A percentile compares a stretch with the other conserved stretches of the same genome.
These are phyloP conservation scores for Rhodofomes roseus DNA, from an alignment of 1,284 basidiomycete species.

Conservation along the genomic window DNA sequence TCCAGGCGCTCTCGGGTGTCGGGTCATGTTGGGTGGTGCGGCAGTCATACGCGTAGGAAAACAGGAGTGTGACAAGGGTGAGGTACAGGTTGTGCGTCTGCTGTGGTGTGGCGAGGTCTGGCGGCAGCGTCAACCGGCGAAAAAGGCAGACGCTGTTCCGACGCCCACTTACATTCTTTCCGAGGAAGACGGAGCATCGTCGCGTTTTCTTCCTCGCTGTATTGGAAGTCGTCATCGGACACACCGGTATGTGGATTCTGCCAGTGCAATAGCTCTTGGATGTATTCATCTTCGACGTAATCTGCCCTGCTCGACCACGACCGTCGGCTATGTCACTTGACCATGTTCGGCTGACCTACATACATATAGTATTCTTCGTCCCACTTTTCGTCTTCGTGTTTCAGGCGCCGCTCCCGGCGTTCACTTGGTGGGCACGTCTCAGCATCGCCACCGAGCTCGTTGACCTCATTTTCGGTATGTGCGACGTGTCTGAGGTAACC, in stretches of 20 bases:
- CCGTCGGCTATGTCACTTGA: slow-evolving; percentile 2
- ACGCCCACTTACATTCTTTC: slow-evolving; percentile 62
- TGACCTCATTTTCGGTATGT: slow-evolving; percentile 75
- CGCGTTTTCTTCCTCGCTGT: slow-evolving; percentile 67
- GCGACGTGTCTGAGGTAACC: slow-evolving; percentile 69
- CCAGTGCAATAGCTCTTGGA: slow-evolving; percentile 66
- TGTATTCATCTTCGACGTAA: slow-evolving; percentile 69
- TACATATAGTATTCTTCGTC: slow-evolving; percentile 81
- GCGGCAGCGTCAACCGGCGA: slow-evolving; percentile 1
- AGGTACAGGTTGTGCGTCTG: slow-evolving; percentile 64
- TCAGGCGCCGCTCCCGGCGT: slow-evolving; percentile 44
- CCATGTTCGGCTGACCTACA: slow-evolving; percentile 15
- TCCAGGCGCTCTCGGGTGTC: slow-evolving; percentile 83
- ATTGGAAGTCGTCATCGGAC: slow-evolving; percentile 38
- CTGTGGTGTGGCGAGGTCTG: slow-evolving; percentile 54
- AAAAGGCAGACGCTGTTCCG: neutral
- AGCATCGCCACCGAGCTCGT: slow-evolving; percentile 67
- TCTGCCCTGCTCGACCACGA: slow-evolving; percentile 54
- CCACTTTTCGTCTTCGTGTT: slow-evolving; percentile 71
- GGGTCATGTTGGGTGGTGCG: slow-evolving; percentile 72
- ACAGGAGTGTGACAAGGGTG: slow-evolving; percentile 64
- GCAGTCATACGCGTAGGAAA: slow-evolving; percentile 72
- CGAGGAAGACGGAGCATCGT: slow-evolving; percentile 66
- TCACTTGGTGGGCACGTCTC: slow-evolving; percentile 46
- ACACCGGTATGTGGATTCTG: slow-evolving; percentile 42